Conservation (phyloP, 768 basidiomycete genomes). For the Royoungia palumana region DNA sequence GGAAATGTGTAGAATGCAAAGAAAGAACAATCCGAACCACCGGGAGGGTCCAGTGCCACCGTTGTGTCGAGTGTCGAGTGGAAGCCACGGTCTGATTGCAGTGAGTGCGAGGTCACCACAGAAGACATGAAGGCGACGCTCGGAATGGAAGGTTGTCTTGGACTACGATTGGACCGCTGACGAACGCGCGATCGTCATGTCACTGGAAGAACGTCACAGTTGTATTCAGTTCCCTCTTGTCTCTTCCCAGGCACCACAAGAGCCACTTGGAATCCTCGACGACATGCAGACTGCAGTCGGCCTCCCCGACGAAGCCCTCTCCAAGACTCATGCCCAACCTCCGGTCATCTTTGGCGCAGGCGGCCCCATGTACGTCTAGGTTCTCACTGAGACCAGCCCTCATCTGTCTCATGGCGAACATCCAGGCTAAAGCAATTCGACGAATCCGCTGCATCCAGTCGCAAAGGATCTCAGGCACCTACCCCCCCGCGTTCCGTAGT, state of each 20-base stretch:
- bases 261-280: constrained; percentile 20
- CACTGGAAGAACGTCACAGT: constrained; percentile 12
- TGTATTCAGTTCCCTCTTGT: constrained; percentile 10
- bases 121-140: constrained; percentile 12
- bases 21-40: constrained; percentile 22
- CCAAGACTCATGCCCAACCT: constrained; percentile 28
- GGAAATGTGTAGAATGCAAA: constrained; percentile 37
- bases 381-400: background rate
- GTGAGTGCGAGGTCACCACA: constrained; percentile 14
- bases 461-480: constrained; percentile 66
- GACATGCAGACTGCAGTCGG: constrained; percentile 23
- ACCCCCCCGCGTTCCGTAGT: constrained; percentile 83
- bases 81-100: constrained; percentile 27
- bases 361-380: constrained; percentile 59
- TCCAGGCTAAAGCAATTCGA: constrained; percentile 77
- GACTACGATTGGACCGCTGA: too few relatives aligned
- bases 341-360: constrained; percentile 70
- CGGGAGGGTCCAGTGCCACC: constrained; percentile 13
- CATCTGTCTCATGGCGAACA: background rate
- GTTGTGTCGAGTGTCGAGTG: constrained; percentile 30
- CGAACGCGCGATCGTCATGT: constrained; percentile 4
- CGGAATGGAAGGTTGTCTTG: background rate
- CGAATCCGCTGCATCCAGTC: constrained; percentile 65
- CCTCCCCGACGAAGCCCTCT: constrained; percentile 11
- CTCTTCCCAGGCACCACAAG: constrained; percentile 5